These are phyloP conservation scores for Colletotrichum lini DNA, from an alignment of 2,329 filamentous ascomycete species.

Conservation along the genomic window DNA sequence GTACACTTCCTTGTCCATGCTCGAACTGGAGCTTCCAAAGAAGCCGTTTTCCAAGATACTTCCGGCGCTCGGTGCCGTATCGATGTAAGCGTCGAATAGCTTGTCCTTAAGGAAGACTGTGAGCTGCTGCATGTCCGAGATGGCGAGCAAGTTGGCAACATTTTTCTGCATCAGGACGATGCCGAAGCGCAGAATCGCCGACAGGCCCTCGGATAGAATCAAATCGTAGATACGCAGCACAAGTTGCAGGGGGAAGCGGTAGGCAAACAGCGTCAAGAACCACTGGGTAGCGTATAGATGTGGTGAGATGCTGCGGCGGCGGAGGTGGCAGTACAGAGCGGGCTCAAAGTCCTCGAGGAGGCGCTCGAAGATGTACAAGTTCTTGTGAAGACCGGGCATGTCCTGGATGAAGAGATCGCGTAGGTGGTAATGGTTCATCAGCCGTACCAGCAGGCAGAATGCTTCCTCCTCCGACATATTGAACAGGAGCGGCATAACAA, in stretches of 20 bases:
- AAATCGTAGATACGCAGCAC: conserved; percentile 97
- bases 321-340: conserved; percentile 93
- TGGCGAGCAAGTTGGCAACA: conserved; percentile 79
- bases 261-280: conserved; percentile 99
- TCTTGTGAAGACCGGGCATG: conserved; percentile 95
- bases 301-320: conserved; percentile 87
- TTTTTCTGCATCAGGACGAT: conserved; percentile 98
- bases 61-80: conserved; percentile 90
- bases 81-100: conserved; percentile 96
- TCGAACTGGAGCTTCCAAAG: conserved; percentile 92
- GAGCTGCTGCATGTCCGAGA: conserved; percentile 92
- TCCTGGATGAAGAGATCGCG: conserved; percentile 95
- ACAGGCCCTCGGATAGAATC: conserved; percentile 92
- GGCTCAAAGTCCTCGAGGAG: conserved; percentile 95
- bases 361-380: conserved; percentile 95
- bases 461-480: conserved; percentile 99
- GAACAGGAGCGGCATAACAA: conserved; percentile 96
- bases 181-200: conserved; percentile 94
- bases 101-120: conserved; percentile 94
- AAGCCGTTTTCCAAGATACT: conserved; percentile 97
- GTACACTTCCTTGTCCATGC: conserved; percentile 94
- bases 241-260: conserved; percentile 95
- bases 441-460: conserved; percentile 89
- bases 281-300: conserved; percentile 98
- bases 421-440: conserved; percentile 97